These are phyloP conservation scores for Pseudomicrostroma phylloplanum DNA, from an alignment of 1,284 basidiomycete species.

Conservation along the genomic window DNA sequence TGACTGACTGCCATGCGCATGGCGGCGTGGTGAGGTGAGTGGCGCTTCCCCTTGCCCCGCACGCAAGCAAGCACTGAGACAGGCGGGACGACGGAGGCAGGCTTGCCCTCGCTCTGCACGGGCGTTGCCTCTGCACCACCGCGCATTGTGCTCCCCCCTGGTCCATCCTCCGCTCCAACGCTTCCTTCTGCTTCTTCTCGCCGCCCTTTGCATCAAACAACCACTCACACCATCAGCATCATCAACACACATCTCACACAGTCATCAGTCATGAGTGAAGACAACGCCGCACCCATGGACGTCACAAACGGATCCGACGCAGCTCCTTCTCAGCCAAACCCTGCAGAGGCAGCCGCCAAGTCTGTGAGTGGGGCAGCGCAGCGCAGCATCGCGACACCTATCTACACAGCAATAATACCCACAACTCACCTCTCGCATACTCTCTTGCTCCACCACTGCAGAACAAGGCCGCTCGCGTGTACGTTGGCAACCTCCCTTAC, in stretches of 20 bases:
- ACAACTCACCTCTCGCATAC: no score
- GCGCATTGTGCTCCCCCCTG: background rate
- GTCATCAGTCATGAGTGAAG: background rate
- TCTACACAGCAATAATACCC: no score
- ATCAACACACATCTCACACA: background rate
- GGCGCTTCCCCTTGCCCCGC: no score
- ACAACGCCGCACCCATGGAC: background rate
- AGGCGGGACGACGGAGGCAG: no score
- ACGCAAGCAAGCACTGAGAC: no score
- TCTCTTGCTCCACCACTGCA: no score
- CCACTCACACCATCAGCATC: background rate
- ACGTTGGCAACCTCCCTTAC: constrained; percentile 95
- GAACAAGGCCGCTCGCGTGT: constrained; percentile 93
- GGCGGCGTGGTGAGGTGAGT: no score
- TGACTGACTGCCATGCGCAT: no score
- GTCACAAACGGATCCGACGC: background rate
- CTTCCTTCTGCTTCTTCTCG: background rate
- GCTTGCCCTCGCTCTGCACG: background rate
- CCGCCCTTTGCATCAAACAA: background rate
- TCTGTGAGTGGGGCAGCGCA: no score
- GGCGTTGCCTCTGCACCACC: background rate
- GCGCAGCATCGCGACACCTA: no score
- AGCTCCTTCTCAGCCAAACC: background rate
- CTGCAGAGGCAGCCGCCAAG: background rate
- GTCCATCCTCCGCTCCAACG: background rate